Evolutionary conservation across 2,329 filamentous ascomycete species (phyloP).

Genomic region (Cercospora sp.): DNA sequence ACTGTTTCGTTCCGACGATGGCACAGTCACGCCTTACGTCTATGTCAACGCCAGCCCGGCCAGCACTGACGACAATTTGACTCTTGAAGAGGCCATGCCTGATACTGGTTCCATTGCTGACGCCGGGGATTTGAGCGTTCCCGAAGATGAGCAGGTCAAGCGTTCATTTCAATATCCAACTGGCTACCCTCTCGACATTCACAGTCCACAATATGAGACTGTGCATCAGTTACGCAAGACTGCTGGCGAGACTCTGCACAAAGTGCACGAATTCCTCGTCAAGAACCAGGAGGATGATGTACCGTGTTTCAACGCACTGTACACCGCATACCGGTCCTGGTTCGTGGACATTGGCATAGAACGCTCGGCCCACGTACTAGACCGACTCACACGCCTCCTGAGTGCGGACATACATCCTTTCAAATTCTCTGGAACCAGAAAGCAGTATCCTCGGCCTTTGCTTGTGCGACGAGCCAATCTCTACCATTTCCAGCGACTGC

Average conservation of each 20-base stretch:
- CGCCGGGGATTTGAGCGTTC: slow-evolving; percentile 59
- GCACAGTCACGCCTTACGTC: slow-evolving; percentile 39
- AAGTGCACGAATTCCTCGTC: slow-evolving; percentile 79
- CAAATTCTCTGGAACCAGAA: slow-evolving; percentile 88
- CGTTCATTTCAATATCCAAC: slow-evolving; percentile 86
- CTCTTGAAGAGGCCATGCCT: slow-evolving; percentile 28
- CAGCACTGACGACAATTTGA: slow-evolving; percentile 37
- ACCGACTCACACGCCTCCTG: slow-evolving; percentile 80
- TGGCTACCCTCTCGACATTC: slow-evolving; percentile 73
- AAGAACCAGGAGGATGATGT: slow-evolving; percentile 92
- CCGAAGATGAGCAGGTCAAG: slow-evolving; percentile 77
- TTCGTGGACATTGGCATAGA: slow-evolving; percentile 98
- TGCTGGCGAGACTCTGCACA: slow-evolving; percentile 76
- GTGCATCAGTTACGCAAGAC: slow-evolving; percentile 80
- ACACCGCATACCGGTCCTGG: slow-evolving; percentile 90
- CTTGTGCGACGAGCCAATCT: slow-evolving; percentile 89
- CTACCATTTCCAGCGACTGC: slow-evolving; percentile 89
- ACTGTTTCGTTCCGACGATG: slow-evolving; percentile 72
- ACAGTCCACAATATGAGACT: slow-evolving; percentile 65
- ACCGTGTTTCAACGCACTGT: slow-evolving; percentile 87
- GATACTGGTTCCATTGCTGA: slow-evolving; percentile 47
- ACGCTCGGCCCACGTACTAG: slow-evolving; percentile 87
- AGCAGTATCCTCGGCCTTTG: slow-evolving; percentile 89
- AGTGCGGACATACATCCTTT: slow-evolving; percentile 86
- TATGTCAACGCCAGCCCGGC: slow-evolving; percentile 57